phyloP scores from a whole-genome alignment of 768 basidiomycete genomes.

The Tulasnella sp. region DNA sequence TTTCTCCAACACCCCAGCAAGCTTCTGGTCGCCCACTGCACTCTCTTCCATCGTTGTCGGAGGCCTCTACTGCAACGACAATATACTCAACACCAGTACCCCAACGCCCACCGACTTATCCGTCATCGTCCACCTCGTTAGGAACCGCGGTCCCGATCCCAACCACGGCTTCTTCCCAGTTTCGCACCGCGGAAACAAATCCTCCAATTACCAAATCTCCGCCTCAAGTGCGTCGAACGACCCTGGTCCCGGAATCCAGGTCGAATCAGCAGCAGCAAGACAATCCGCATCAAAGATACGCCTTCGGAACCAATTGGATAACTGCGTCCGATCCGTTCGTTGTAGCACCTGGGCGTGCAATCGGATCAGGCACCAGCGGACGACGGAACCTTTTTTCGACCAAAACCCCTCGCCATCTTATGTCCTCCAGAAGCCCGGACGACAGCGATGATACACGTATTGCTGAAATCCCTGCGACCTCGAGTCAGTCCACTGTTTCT shows the following conservation, averaged over 20 bases:
- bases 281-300: neutral
- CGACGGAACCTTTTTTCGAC: neutral
- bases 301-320: neutral
- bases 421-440: neutral
- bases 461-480: slow-evolving; percentile 6
- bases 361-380: slow-evolving; percentile 1
- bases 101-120: neutral
- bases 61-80: neutral
- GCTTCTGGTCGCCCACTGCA: neutral
- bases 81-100: neutral
- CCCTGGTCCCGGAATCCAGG: neutral
- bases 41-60: neutral
- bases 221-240: neutral
- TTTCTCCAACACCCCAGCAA: neutral
- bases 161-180: neutral
- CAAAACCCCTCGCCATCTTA: neutral
- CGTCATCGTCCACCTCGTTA: neutral
- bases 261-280: neutral
- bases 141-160: neutral
- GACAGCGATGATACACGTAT: slow-evolving; percentile 1
- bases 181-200: neutral
- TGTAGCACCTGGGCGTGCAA: neutral
- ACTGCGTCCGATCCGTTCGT: slow-evolving; percentile 1
- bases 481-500: neutral
- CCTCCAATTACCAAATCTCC: neutral